These are phyloP conservation scores for Colletotrichum neosansevieriae DNA, from an alignment of 2,329 filamentous ascomycete species.

Conservation along the genomic window DNA sequence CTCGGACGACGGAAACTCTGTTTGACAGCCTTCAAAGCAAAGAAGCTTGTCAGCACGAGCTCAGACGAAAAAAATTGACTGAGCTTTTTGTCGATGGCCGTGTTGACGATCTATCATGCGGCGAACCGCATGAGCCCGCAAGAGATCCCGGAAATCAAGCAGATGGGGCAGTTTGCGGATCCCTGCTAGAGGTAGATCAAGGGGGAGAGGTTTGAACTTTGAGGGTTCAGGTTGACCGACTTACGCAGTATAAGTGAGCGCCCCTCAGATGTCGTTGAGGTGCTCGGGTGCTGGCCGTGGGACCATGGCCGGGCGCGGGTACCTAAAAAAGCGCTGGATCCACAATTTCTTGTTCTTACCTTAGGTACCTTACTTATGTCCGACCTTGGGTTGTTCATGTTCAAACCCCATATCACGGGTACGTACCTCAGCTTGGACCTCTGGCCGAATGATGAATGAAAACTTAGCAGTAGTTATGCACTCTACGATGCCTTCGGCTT, in stretches of 20 bases:
- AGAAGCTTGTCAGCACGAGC: constrained; percentile 10
- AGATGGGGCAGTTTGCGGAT: constrained; percentile 1
- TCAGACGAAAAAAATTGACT: constrained; percentile 14
- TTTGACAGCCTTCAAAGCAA: constrained; percentile 7
- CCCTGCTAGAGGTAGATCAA: constrained; percentile 12
- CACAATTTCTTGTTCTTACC: too few relatives aligned
- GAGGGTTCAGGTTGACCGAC: constrained; percentile 16
- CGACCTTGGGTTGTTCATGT: background rate
- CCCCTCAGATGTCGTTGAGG: background rate
- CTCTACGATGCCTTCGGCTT: constrained; percentile 8
- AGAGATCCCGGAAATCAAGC: background rate
- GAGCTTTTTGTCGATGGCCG: background rate
- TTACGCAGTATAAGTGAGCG: too few relatives aligned
- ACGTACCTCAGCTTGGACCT: constrained; percentile 16
- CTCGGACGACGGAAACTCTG: constrained; percentile 28
- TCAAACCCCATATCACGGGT: constrained; percentile 25
- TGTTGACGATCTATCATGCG: constrained; percentile 24
- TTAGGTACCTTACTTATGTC: too few relatives aligned
- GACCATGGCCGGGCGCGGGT: too few relatives aligned
- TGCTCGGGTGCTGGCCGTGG: too few relatives aligned
- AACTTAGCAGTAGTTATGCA: too few relatives aligned
- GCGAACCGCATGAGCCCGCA: constrained; percentile 11
- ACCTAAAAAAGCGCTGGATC: too few relatives aligned
- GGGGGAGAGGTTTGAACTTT: constrained; percentile 2
- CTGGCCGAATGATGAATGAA: too few relatives aligned